Conservation (phyloP, 768 basidiomycete species). For the Mycena vulgaris region DNA sequence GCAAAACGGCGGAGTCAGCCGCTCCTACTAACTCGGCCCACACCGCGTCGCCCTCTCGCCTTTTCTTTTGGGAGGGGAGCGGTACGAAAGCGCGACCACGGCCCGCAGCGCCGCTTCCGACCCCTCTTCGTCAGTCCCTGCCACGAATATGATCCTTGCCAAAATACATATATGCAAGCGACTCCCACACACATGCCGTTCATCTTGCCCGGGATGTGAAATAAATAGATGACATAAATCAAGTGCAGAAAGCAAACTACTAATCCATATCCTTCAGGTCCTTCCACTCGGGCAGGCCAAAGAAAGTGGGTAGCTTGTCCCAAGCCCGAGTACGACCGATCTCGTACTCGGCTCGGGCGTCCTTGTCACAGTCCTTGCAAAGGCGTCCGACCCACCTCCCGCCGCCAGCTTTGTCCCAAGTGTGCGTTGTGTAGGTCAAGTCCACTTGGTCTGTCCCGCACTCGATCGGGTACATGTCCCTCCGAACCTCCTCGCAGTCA, state of each 20-base stretch:
- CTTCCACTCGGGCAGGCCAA: slow-evolving; percentile 13
- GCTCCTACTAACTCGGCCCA: no score
- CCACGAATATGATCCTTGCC: no score
- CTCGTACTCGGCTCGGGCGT: not conserved
- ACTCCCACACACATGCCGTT: no score
- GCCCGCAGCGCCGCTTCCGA: no score
- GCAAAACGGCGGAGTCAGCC: no score
- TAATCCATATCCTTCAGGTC: slow-evolving; percentile 26
- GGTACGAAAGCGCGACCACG: no score
- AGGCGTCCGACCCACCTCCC: not conserved
- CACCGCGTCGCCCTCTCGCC: no score
- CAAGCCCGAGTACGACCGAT: not conserved
- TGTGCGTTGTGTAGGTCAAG: not conserved
- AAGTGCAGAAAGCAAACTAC: not conserved
- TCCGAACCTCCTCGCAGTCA: not conserved
- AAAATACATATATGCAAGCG: no score
- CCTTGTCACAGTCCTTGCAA: slow-evolving; percentile 3
- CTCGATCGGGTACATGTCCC: not conserved
- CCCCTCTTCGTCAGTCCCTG: no score
- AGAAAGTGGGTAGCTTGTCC: slow-evolving; percentile 7
- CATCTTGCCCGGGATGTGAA: no score
- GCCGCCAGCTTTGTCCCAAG: not conserved
- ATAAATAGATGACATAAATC: no score
- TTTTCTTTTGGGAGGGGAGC: no score
- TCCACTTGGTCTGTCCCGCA: not conserved